phyloP scores from a whole-genome alignment of 2,329 filamentous ascomycete genomes.

The Fusarium fujikuroi region DNA sequence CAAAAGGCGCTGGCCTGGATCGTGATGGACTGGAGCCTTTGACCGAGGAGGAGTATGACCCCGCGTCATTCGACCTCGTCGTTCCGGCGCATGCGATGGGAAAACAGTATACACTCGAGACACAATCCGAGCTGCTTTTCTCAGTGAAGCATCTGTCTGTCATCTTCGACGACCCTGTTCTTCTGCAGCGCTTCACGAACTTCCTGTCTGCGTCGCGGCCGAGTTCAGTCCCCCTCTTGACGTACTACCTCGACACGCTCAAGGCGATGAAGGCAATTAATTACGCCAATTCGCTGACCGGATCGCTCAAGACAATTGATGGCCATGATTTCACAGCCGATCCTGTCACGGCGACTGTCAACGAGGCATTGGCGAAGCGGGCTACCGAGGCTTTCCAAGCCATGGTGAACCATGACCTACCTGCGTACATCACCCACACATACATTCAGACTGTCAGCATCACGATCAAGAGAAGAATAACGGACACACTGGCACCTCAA shows the following conservation, averaged over 20 bases:
- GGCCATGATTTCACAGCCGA: slow-evolving; percentile 66
- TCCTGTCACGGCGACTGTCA: slow-evolving; percentile 63
- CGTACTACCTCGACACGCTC: slow-evolving; percentile 76
- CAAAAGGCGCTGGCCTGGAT: slow-evolving; percentile 30
- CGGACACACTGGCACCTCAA: slow-evolving; percentile 71
- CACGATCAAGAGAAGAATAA: slow-evolving; percentile 74
- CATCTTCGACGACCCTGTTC: slow-evolving; percentile 72
- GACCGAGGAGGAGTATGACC: slow-evolving; percentile 39
- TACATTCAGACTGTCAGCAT: slow-evolving; percentile 77
- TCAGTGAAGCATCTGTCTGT: slow-evolving; percentile 71
- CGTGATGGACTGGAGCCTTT: slow-evolving; percentile 35
- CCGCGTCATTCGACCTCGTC: slow-evolving; percentile 39
- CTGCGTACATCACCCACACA: slow-evolving; percentile 75
- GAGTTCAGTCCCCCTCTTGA: slow-evolving; percentile 71
- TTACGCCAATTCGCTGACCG: slow-evolving; percentile 76
- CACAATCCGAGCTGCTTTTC: slow-evolving; percentile 72
- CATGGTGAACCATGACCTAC: slow-evolving; percentile 74
- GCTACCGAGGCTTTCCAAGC: slow-evolving; percentile 72
- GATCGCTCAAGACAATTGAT: slow-evolving; percentile 66
- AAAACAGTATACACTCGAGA: slow-evolving; percentile 66
- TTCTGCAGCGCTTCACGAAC: slow-evolving; percentile 72
- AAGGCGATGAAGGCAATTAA: slow-evolving; percentile 77
- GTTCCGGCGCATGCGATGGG: slow-evolving; percentile 34
- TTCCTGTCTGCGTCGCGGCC: slow-evolving; percentile 71
- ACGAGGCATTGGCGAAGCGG: slow-evolving; percentile 69